Evolutionary conservation across 2,329 filamentous ascomycete genomes (phyloP).

Genomic region (Cordyceps militaris): DNA sequence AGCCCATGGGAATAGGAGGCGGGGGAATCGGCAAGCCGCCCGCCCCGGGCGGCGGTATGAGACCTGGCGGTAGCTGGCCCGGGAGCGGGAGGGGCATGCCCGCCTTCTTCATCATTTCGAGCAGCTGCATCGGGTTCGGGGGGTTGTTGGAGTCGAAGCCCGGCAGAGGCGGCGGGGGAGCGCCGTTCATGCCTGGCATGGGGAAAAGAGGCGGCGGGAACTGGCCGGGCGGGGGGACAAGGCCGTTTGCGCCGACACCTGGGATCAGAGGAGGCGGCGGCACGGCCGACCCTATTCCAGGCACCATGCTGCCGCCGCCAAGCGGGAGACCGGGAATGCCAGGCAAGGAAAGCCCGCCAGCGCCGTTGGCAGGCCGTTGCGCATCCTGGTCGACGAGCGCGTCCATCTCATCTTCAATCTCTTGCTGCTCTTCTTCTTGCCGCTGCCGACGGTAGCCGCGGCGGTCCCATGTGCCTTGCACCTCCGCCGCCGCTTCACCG

Average conservation of each 20-base stretch:
- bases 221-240: constrained; percentile 38
- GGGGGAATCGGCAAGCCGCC: constrained; percentile 30
- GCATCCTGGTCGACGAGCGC: constrained; percentile 85
- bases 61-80: constrained; percentile 36
- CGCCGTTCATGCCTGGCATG: constrained; percentile 41
- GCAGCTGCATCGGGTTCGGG: constrained; percentile 52
- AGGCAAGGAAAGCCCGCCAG: constrained; percentile 33
- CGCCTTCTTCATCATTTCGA: constrained; percentile 59
- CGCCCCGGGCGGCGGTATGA: constrained; percentile 34
- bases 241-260: constrained; percentile 38
- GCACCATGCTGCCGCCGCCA: constrained; percentile 28
- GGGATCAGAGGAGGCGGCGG: constrained; percentile 39
- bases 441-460: constrained; percentile 70
- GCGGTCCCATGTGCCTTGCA: constrained; percentile 88
- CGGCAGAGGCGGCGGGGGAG: constrained; percentile 47
- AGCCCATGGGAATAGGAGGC: constrained; percentile 31
- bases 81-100: constrained; percentile 55
- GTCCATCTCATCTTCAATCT: constrained; percentile 87
- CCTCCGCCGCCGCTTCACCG: constrained; percentile 86
- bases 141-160: constrained; percentile 51
- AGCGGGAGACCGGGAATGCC: constrained; percentile 53
- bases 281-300: constrained; percentile 36
- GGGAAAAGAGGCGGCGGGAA: constrained; percentile 46
- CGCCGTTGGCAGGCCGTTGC: constrained; percentile 33
- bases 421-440: constrained; percentile 89